Conservation (phyloP, 305 asterid species). For the Solanum chacoense region DNA sequence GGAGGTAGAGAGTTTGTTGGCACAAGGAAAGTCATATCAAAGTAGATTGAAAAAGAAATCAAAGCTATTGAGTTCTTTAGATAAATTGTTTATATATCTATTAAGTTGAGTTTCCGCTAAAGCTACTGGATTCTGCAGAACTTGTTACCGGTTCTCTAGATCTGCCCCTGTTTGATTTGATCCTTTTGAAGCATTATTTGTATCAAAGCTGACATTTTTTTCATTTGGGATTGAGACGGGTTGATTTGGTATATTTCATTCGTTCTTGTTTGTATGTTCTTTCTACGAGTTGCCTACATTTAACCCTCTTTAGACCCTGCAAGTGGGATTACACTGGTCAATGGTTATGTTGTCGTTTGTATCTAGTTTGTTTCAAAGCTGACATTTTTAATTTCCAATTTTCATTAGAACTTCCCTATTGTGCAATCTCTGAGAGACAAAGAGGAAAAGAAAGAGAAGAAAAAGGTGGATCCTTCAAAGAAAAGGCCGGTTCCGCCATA, state of each 20-base stretch:
- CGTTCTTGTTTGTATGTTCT: background rate
- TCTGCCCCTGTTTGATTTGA: background rate
- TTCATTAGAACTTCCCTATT: constrained; percentile 38
- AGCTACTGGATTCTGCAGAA: background rate
- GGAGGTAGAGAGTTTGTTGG: background rate
- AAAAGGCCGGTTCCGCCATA: constrained; percentile 78
- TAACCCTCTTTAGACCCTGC: background rate
- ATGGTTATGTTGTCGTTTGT: background rate
- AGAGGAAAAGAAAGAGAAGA: constrained; percentile 62
- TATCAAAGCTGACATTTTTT: background rate
- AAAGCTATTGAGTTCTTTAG: background rate
- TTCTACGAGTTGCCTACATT: background rate
- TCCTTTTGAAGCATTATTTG: background rate
- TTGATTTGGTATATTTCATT: background rate
- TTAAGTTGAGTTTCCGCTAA: background rate
- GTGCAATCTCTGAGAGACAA: constrained; percentile 27
- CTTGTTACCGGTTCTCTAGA: background rate
- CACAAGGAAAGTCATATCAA: background rate
- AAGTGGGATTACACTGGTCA: background rate
- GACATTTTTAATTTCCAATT: background rate
- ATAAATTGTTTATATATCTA: background rate
- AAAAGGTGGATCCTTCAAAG: constrained; percentile 29
- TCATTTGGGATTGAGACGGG: background rate
- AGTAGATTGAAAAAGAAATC: background rate
- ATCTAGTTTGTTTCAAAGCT: background rate